These are phyloP conservation scores for Saccharomycopsis sp. DNA, from an alignment of 805 yeast species.

Conservation along the genomic window DNA sequence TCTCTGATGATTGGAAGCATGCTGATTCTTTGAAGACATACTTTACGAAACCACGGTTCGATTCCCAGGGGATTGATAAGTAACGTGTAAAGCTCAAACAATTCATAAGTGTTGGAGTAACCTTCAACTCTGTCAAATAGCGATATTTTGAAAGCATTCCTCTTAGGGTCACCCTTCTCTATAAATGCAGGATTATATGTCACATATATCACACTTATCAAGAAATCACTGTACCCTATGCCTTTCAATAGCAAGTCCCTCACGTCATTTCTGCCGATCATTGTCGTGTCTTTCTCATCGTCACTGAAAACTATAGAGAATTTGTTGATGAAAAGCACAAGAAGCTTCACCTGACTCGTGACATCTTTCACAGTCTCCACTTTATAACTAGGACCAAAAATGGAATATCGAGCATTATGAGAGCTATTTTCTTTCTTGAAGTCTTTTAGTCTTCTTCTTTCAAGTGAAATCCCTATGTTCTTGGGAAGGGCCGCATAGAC, in stretches of 20 bases:
- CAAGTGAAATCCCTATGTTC: slow-evolving; percentile 59
- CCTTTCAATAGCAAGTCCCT: slow-evolving; percentile 53
- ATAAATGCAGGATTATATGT: slow-evolving; percentile 29
- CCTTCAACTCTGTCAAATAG: slow-evolving; percentile 31
- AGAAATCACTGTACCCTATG: slow-evolving; percentile 56
- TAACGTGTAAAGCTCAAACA: slow-evolving; percentile 54
- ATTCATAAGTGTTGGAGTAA: slow-evolving; percentile 57
- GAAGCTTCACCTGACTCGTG: slow-evolving; percentile 1
- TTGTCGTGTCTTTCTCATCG: slow-evolving; percentile 26
- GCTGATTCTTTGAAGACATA: slow-evolving; percentile 46
- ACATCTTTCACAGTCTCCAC: neutral
- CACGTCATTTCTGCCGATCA: slow-evolving; percentile 40
- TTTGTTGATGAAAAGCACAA: slow-evolving; percentile 21
- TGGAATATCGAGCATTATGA: neutral
- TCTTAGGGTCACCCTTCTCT: neutral
- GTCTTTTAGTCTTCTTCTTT: slow-evolving; percentile 48
- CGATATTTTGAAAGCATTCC: slow-evolving; percentile 9
- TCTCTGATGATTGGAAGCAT: slow-evolving; percentile 48
- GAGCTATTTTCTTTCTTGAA: slow-evolving; percentile 31
- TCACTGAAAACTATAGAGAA: slow-evolving; percentile 25
- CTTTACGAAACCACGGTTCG: slow-evolving; percentile 34
- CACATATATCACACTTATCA: slow-evolving; percentile 43
- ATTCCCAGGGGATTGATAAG: slow-evolving; percentile 40
- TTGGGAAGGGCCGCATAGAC: slow-evolving; percentile 55
- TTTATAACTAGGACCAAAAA: neutral